phyloP scores from a whole-genome alignment of 129 eudicot species.

The Tagetes patula region DNA sequence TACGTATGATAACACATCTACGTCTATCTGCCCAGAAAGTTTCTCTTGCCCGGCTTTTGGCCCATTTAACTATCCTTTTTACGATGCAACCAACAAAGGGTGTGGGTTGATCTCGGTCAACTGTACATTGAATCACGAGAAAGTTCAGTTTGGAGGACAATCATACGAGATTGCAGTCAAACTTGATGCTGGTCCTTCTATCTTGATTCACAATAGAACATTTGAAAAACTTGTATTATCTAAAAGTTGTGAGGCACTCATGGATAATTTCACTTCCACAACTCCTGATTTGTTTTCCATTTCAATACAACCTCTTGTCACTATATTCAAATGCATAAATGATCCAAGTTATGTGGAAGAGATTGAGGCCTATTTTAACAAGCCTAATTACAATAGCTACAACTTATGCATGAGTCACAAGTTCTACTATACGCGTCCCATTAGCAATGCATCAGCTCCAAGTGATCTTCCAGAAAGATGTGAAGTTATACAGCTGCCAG shows the following conservation, averaged over 20 bases:
- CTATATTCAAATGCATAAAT: slow-evolving; percentile 35
- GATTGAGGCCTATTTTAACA: not conserved
- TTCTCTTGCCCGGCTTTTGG: not conserved
- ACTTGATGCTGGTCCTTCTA: not conserved
- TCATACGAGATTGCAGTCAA: not conserved
- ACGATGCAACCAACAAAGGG: not conserved
- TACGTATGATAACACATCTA: slow-evolving; percentile 6
- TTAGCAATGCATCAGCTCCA: not conserved
- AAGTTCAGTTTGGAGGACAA: not conserved
- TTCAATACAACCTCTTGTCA: slow-evolving; percentile 5
- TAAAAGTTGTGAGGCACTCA: slow-evolving; percentile 21
- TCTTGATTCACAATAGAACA: not conserved
- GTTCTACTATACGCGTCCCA: slow-evolving; percentile 9
- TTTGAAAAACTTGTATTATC: not conserved
- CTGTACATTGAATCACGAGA: slow-evolving; percentile 1
- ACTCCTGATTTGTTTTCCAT: slow-evolving; percentile 25
- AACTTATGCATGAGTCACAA: not conserved
- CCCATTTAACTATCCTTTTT: not conserved
- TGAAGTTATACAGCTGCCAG: not conserved
- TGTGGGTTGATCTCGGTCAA: not conserved
- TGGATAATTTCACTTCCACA: slow-evolving; percentile 21
- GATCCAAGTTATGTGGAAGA: not conserved
- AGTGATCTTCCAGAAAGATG: slow-evolving; percentile 18
- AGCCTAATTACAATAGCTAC: not conserved
- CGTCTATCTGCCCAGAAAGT: slow-evolving; percentile 23